Conservation (phyloP, 2,329 filamentous ascomycete species). For the Remersonia thermophila region DNA sequence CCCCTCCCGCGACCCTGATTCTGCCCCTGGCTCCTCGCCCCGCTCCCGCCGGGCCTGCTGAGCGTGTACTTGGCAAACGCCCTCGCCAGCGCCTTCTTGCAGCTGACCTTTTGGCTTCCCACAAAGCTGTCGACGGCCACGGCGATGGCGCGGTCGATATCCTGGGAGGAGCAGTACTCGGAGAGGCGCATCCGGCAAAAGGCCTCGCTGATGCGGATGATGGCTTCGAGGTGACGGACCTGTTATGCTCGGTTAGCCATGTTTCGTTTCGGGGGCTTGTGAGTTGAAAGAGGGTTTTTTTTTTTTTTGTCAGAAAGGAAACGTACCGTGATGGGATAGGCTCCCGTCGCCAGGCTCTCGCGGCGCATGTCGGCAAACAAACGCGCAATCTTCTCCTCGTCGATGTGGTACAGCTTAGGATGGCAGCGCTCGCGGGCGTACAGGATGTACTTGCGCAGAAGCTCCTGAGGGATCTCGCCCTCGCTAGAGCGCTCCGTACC, state of each 20-base stretch:
- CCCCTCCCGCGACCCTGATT: neutral
- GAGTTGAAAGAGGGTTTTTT: neutral
- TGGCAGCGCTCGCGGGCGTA: constrained; percentile 82
- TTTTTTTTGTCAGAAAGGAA: no score
- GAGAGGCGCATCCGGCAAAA: constrained; percentile 98
- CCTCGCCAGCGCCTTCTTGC: constrained; percentile 87
- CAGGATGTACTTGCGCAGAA: constrained; percentile 91
- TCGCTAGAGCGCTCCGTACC: constrained; percentile 26
- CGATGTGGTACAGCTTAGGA: constrained; percentile 93
- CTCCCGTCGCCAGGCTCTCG: constrained; percentile 84
- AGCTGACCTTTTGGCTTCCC: constrained; percentile 90
- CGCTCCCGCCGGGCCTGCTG: constrained; percentile 31
- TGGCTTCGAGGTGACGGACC: constrained; percentile 95
- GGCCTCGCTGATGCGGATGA: constrained; percentile 85
- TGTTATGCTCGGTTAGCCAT: constrained; percentile 24
- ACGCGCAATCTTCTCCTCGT: constrained; percentile 90
- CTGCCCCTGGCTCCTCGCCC: no score
- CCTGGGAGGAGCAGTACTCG: constrained; percentile 78
- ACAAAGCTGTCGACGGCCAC: constrained; percentile 96
- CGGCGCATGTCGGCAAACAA: constrained; percentile 93
- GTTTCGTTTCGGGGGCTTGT: neutral
- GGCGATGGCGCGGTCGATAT: constrained; percentile 94
- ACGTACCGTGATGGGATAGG: constrained; percentile 93
- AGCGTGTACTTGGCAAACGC: constrained; percentile 92
- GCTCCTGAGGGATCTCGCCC: constrained; percentile 76